A percentile compares a stretch with the other conserved stretches of the same genome.
Conservation (phyloP, 345 rosid species). For the Adansonia digitata region DNA sequence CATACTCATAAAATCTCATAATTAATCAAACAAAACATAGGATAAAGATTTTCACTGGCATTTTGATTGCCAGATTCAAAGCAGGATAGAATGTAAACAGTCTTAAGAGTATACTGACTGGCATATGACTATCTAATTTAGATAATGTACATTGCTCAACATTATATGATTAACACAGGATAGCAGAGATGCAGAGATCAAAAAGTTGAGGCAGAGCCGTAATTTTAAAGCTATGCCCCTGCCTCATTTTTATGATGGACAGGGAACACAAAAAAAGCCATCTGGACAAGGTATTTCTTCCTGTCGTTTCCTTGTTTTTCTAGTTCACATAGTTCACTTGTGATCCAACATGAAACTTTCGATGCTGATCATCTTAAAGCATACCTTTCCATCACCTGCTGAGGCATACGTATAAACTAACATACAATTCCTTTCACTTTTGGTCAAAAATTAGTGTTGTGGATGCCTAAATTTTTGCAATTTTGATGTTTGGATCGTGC, state of each 20-base stretch:
- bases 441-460: not conserved
- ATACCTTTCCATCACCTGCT: not conserved
- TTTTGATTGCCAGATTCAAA: not conserved
- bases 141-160: not conserved
- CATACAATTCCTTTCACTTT: constrained; percentile 1
- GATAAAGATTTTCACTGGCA: not conserved
- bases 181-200: constrained; percentile 32
- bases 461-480: not conserved
- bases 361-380: not conserved
- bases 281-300: constrained; percentile 35
- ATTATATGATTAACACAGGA: constrained; percentile 32
- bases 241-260: constrained; percentile 33
- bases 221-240: constrained; percentile 40
- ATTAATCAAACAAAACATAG: not conserved
- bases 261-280: constrained; percentile 25
- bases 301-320: not conserved
- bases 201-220: constrained; percentile 34
- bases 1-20: not conserved
- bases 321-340: not conserved
- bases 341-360: not conserved
- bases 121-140: not conserved
- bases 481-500: not conserved
- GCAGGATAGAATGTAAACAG: not conserved
- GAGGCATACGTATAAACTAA: too few relatives aligned
- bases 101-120: not conserved